Base-by-base conservation (phyloP, 768 basidiomycete species). In the Suillus discolor region DNA sequence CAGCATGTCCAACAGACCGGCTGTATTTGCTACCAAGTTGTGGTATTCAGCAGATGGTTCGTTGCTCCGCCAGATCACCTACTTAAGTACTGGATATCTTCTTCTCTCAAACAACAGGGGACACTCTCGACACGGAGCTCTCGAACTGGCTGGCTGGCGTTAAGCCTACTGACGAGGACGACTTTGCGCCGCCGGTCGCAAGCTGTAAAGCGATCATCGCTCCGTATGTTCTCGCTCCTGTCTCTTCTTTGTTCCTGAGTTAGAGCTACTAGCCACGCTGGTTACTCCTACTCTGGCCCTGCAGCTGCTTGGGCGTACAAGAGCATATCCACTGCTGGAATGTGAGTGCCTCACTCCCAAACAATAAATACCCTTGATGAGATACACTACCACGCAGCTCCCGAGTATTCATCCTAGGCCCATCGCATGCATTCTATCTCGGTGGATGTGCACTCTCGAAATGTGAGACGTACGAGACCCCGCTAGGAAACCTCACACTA, bases 271-370 rank as follows among this genome's bases (percentile, higher is more conserved):
- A 98, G 96, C 12, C 97, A 99, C 77, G 97, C 97, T 2, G 97
- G 97, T 6, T 98, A 96, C 79, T 85, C 89, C 6, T 99, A 97
- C 78, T 97, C 96, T 62, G 97, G 97, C 25, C 89, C 88, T 6
- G 84, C 96, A 1, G 97, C 97, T 3, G 97, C 95, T 3, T 99
- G 95, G 94, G 97, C 97, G 0, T 99, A 99, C 80, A 90, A 88
- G 76, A 87, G 87, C 72, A 91, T 99, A 66, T 91, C 97, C 72
- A 88, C 87, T 0, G 83, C 84, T 5, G 84, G 84, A 71, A 92
- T 98, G 97, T 97, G 68, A 69, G 89, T 82, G 31, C 18, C 25
- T 28, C 67, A 60, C n/a, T 28, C 63, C 51, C 61, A 57, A 23
- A 38, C 36, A 18, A 25, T 39, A 38, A n/a, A 25, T 38, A 38